Evolutionary conservation across 768 basidiomycete species (phyloP).

Genomic region (Termitomyces sp.): DNA sequence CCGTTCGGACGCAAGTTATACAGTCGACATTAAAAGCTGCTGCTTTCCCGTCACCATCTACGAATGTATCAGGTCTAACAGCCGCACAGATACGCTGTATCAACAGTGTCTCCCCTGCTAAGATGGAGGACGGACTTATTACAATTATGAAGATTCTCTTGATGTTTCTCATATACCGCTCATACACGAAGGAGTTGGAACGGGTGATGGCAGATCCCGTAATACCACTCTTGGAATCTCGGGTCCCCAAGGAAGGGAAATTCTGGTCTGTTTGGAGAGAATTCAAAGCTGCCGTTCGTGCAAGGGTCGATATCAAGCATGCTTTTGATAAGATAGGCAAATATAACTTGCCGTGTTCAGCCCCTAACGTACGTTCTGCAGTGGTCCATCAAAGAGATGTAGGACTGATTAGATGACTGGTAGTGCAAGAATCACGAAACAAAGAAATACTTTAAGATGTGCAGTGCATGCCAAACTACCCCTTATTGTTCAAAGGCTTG

Average conservation of each 20-base stretch:
- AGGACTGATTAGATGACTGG: background rate
- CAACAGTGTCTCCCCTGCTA: background rate
- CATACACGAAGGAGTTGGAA: slow-evolving; percentile 1
- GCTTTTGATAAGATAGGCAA: slow-evolving; percentile 4
- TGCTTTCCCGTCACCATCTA: background rate
- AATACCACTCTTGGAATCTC: background rate
- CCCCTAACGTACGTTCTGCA: background rate
- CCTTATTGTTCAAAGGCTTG: slow-evolving; percentile 4
- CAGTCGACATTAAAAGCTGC: slow-evolving; percentile 2
- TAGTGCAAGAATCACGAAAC: slow-evolving; percentile 3
- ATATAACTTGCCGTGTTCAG: background rate
- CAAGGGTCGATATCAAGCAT: background rate
- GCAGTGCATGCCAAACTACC: slow-evolving; percentile 1
- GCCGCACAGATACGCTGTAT: background rate
- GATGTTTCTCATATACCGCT: slow-evolving; percentile 3
- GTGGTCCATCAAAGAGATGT: background rate
- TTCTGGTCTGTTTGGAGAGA: background rate
- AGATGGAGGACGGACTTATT: background rate
- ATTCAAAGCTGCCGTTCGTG: background rate
- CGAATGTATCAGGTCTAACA: background rate
- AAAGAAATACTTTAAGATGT: background rate
- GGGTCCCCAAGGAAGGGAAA: background rate
- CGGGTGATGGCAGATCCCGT: background rate
- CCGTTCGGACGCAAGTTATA: slow-evolving; percentile 2
- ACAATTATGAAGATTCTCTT: background rate